Conservation (phyloP, 2,329 filamentous ascomycete species). For the Clonostachys rhizophaga region DNA sequence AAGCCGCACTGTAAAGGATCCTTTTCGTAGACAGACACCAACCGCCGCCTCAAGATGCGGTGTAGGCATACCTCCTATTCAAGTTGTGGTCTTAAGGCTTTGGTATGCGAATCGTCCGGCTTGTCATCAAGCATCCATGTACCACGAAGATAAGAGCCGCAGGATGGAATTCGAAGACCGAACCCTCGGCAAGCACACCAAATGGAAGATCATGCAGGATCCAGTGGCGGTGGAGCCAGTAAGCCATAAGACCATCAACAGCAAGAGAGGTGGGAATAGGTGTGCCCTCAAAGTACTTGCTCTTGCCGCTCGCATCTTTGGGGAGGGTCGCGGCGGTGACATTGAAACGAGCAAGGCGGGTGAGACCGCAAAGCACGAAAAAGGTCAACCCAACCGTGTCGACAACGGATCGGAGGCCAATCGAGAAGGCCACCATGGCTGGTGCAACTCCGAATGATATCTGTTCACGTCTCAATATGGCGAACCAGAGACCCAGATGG, state of each 20-base stretch:
- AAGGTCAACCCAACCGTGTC: slow-evolving; percentile 79
- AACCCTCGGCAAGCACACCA: slow-evolving; percentile 64
- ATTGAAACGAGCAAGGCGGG: slow-evolving; percentile 93
- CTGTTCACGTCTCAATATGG: slow-evolving; percentile 34
- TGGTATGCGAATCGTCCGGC: slow-evolving; percentile 89
- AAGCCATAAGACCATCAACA: slow-evolving; percentile 81
- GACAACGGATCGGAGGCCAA: slow-evolving; percentile 78
- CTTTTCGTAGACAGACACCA: too few relatives aligned
- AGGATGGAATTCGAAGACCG: slow-evolving; percentile 78
- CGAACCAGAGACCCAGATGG: neutral
- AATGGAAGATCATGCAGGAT: slow-evolving; percentile 73
- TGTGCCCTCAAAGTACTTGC: slow-evolving; percentile 93
- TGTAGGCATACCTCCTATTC: too few relatives aligned
- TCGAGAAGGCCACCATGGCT: slow-evolving; percentile 79
- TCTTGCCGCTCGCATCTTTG: slow-evolving; percentile 89
- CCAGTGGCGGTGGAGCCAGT: slow-evolving; percentile 81
- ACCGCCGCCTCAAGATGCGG: too few relatives aligned
- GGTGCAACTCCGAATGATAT: slow-evolving; percentile 94
- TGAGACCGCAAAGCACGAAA: slow-evolving; percentile 93
- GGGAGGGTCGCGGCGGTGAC: slow-evolving; percentile 87
- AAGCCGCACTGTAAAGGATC: too few relatives aligned
- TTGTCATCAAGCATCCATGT: slow-evolving; percentile 94
- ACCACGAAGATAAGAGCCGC: slow-evolving; percentile 73
- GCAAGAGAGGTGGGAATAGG: slow-evolving; percentile 88
- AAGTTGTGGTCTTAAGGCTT: slow-evolving; percentile 56